These are phyloP conservation scores for Boletus bicolor DNA, from an alignment of 768 basidiomycete species.

Conservation along the genomic window DNA sequence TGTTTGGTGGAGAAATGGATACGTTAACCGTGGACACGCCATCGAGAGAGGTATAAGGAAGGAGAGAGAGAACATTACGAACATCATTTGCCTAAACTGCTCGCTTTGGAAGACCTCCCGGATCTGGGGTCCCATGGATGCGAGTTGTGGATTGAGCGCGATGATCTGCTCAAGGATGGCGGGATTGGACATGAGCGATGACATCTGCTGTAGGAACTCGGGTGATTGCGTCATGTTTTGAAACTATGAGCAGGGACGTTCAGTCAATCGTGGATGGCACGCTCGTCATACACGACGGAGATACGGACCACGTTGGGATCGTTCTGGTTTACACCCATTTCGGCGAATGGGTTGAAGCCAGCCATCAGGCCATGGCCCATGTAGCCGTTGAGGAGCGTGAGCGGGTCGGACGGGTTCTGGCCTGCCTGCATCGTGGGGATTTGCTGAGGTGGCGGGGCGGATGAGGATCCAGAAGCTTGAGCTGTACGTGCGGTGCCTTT, in stretches of 20 bases:
- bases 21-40: background rate
- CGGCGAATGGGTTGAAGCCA: constrained; percentile 88
- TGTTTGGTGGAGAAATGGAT: constrained; percentile 22
- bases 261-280: background rate
- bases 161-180: constrained; percentile 87
- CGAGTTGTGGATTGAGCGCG: constrained; percentile 73
- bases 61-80: constrained; percentile 21
- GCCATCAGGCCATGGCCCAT: constrained; percentile 77
- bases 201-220: constrained; percentile 86
- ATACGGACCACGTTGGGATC: constrained; percentile 87
- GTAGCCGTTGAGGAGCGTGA: constrained; percentile 78
- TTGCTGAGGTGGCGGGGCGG: constrained; percentile 39
- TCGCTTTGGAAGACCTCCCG: constrained; percentile 76
- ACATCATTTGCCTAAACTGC: constrained; percentile 75
- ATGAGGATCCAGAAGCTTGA: constrained; percentile 34
- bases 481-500: constrained; percentile 65
- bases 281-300: background rate
- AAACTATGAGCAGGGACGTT: constrained; percentile 43
- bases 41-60: background rate
- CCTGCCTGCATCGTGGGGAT: constrained; percentile 88
- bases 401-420: constrained; percentile 83
- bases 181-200: constrained; percentile 80
- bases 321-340: constrained; percentile 85
- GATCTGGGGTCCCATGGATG: constrained; percentile 75
- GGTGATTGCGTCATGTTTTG: constrained; percentile 84